Evolutionary conservation across 495 filamentous ascomycete species (phyloP).

Genomic region (Talaromyces adpressus): DNA sequence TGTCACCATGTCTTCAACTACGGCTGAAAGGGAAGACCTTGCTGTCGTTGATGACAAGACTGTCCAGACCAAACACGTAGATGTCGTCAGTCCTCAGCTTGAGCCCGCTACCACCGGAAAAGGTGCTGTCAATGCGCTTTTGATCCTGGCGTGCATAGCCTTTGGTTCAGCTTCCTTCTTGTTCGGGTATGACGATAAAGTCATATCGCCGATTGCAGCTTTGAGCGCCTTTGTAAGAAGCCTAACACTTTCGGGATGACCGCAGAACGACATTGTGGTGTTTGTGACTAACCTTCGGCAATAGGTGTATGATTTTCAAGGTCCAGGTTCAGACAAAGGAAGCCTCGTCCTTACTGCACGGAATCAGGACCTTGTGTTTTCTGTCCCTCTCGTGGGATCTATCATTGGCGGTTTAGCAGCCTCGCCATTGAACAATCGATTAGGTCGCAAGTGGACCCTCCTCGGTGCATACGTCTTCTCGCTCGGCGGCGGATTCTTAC

Average conservation of each 20-base stretch:
- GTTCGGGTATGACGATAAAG: constrained; percentile 34
- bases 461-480: constrained; percentile 26
- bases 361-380: constrained; percentile 32
- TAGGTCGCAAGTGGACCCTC: constrained; percentile 31
- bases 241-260: background rate
- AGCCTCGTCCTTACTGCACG: constrained; percentile 24
- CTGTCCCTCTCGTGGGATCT: constrained; percentile 27
- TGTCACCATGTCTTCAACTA: background rate
- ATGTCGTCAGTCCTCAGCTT: constrained; percentile 4
- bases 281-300: background rate
- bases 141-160: constrained; percentile 25
- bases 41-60: background rate
- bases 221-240: constrained; percentile 26
- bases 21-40: constrained; percentile 1
- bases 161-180: constrained; percentile 32
- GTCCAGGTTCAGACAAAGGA: constrained; percentile 20
- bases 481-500: constrained; percentile 28
- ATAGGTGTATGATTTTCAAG: constrained; percentile 29
- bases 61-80: constrained; percentile 19
- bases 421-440: constrained; percentile 25
- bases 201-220: constrained; percentile 33
- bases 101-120: background rate
- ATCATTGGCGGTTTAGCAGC: constrained; percentile 26
- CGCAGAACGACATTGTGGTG: background rate
- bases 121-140: constrained; percentile 19